A percentile compares a stretch with the other conserved stretches of the same genome.
These are phyloP conservation scores for Brassica carinata DNA, from an alignment of 345 rosid species.

Conservation along the genomic window DNA sequence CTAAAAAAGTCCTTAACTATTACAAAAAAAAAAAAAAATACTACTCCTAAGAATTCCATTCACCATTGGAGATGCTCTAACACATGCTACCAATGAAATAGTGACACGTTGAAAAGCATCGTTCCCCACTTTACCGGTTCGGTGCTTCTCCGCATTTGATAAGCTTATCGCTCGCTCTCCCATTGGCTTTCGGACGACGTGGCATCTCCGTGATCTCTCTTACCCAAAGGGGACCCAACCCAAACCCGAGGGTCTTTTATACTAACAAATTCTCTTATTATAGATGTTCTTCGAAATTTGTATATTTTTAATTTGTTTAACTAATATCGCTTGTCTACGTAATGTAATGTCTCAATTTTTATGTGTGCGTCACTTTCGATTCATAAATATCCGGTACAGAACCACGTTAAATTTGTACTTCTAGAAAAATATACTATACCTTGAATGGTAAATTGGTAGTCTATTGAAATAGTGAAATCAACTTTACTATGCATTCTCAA, in stretches of 20 bases:
- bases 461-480: not conserved
- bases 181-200: constrained; percentile 30
- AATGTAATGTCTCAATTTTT: not conserved
- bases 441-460: not conserved
- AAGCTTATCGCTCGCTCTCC: constrained; percentile 43
- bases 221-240: constrained; percentile 31
- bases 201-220: constrained; percentile 13
- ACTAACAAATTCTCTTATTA: not conserved
- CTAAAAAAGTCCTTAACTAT: too few relatives aligned
- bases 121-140: constrained; percentile 24
- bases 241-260: not conserved
- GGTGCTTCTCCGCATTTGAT: constrained; percentile 39
- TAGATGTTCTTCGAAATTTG: not conserved
- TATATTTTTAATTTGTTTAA: not conserved
- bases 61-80: too few relatives aligned
- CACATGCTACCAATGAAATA: not conserved
- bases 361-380: not conserved
- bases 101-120: constrained; percentile 31
- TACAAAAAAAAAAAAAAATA: too few relatives aligned
- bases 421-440: not conserved
- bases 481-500: not conserved
- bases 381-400: not conserved
- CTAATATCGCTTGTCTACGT: not conserved
- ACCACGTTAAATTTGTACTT: not conserved
- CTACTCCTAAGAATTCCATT: too few relatives aligned